Base-by-base conservation (phyloP, 83 land plant genomes). In the Thuja plicata region DNA sequence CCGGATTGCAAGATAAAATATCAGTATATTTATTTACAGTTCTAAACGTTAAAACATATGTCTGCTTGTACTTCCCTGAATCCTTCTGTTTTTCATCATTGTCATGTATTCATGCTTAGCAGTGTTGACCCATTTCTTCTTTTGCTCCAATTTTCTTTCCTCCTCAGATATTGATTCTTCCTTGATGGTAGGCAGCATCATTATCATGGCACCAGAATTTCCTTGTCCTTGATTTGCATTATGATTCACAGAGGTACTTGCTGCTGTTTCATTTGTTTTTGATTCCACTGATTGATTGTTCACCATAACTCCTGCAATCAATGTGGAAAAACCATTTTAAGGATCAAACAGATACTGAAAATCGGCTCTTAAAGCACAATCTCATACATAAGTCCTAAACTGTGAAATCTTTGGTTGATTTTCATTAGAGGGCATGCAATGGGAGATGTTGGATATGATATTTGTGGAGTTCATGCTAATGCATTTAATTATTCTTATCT, bases 101-200 rank as follows among this genome's bases (percentile, higher is more conserved):
- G 55, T 60, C 37, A 57, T 11, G 19, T 57, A 38, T 27, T 38
- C 46, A 86, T 86, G 87, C n/a, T 37, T 76, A 35, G 79, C 38
- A 34, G 79, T 76, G 16, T 76, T 60, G 73, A 55, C 62, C 73
- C 87, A 55, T 60, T 62, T 86, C 70, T 60, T 86, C 73, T 57
- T 62, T 60, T 57, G 46, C 38, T 84, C 37, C 60, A 73, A 60
- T 86, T 35, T 60, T 9, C 16, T 76, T 15, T 86, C 87, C 45
- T 86, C 87, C 41, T 86, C 74, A 6, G 87, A 86, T 40, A 86
- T 24, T 60, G 87, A 37, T 86, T 86, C 87, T 86, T 86, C 87
- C 73, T 86, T 86, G 24, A 86, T 86, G 70, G 87, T 86, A 34
- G 87, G 87, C 46, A 86, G 27, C 73, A 37, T 30, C 87, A 86